A percentile compares a stretch with the other conserved stretches of the same genome.
Conservation (phyloP, 2,329 filamentous ascomycete genomes). For the Colletotrichum euphorbiae region DNA sequence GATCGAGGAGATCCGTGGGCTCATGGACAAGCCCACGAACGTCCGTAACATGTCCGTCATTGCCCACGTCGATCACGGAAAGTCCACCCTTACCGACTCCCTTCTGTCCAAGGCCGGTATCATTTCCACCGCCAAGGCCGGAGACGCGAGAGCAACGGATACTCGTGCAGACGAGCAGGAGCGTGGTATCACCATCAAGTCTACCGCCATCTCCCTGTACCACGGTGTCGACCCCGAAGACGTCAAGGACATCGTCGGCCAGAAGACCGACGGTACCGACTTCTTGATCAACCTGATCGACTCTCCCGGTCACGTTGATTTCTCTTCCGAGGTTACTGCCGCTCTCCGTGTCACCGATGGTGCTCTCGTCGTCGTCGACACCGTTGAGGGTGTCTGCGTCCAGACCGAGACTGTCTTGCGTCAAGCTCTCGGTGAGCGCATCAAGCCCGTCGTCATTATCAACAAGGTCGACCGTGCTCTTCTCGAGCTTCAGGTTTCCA, state of each 20-base stretch:
- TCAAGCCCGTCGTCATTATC: constrained; percentile 99
- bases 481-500: constrained; percentile 97
- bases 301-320: constrained; percentile 99
- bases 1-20: constrained; percentile 86
- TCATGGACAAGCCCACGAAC: constrained; percentile 84
- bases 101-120: constrained; percentile 99
- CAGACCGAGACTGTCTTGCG: constrained; percentile 99
- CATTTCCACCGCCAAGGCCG: constrained; percentile 97
- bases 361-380: constrained; percentile 99
- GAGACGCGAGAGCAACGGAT: constrained; percentile 95
- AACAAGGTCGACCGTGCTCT: constrained; percentile 99
- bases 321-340: constrained; percentile 99
- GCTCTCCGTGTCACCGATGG: constrained; percentile 99
- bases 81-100: constrained; percentile 99
- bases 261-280: constrained; percentile 90
- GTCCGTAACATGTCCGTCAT: constrained; percentile 99
- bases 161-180: constrained; percentile 98
- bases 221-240: constrained; percentile 87
- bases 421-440: constrained; percentile 99
- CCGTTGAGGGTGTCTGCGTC: constrained; percentile 99
- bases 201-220: constrained; percentile 98
- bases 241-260: constrained; percentile 91
- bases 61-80: constrained; percentile 99
- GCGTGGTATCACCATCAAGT: constrained; percentile 99
- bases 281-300: constrained; percentile 99